Evolutionary conservation across 768 basidiomycete species (phyloP), one percentile per base, ranked within the genome.

Genomic region (Chiua virens): DNA sequence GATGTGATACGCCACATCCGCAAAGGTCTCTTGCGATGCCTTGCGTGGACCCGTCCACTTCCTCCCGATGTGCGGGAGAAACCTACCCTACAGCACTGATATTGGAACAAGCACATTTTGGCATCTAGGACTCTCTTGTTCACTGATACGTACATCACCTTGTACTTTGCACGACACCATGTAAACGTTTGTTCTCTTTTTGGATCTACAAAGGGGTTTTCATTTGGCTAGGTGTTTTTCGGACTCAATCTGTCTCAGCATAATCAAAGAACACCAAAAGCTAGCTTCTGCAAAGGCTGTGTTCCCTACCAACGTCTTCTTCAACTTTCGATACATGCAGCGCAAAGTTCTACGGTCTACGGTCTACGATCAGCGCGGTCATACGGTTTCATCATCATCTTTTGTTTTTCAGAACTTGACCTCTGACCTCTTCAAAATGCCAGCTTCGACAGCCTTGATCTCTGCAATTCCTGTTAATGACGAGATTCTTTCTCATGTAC

Each of bases 401-500:
- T 36, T 22, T 14, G 28, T 25, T 17, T 15, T 11, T 65, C 50
- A 63, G 49, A 65, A 60, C 15, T 44, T 45, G 41, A 52, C 42
- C 11, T 63, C 62, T 1, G 57, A 59, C 14, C 44, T 35, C 17
- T 65, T 62, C 49, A 64, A 45, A 42, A 69, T 56, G 13, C 67
- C 66, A 4, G 54, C 54, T 38, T 67, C 67, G 43, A 67, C 60
- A 6, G 65, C 67, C 50, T 58, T 69, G 49, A 67, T 67, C 42
- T 67, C 67, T 67, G 43, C 8, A 21, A 37, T 13, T 5, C 11
- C 5, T n/a, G 11, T 25, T 59, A 25, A 58, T 2, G 10, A 51
- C 9, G 28, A 15, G 30, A 36, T 3, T 11, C 9, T 36, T 0
- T 3, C 15, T 18, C 23, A 40, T n/a, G 10, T n/a, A n/a, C n/a